Conservation (phyloP, 306 rosid genomes). For the Cyamopsis tetragonoloba region DNA sequence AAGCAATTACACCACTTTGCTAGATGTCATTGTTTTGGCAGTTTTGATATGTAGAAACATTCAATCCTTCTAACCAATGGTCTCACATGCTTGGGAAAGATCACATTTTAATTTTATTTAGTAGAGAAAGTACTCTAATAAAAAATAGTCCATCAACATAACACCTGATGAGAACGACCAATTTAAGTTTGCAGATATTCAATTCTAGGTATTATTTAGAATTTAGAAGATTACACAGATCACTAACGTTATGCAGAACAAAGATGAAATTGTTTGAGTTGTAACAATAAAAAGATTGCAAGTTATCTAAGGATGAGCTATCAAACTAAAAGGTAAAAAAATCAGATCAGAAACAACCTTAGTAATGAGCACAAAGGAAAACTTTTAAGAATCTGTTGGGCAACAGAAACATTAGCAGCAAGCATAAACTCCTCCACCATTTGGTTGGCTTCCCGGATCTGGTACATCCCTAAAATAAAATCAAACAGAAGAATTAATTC, state of each 20-base stretch:
- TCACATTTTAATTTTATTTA: too few species aligned
- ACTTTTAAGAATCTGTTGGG: constrained; percentile 75
- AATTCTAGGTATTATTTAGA: too few species aligned
- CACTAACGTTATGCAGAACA: too few species aligned
- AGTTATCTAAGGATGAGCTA: background rate
- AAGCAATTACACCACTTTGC: constrained; percentile 17
- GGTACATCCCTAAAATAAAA: constrained; percentile 80
- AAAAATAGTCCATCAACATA: too few species aligned
- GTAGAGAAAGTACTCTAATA: too few species aligned
- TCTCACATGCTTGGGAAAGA: background rate
- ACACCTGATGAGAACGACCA: too few species aligned
- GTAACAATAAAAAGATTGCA: background rate
- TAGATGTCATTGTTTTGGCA: background rate
- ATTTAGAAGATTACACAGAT: too few species aligned
- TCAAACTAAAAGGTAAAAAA: constrained; percentile 10
- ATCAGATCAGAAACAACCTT: constrained; percentile 47
- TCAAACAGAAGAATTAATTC: constrained; percentile 6
- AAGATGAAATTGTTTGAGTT: background rate
- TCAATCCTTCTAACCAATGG: constrained; percentile 3
- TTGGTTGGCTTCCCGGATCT: constrained; percentile 97
- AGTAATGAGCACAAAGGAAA: constrained; percentile 72
- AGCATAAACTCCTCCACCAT: constrained; percentile 99
- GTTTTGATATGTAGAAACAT: constrained; percentile 3
- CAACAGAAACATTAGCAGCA: constrained; percentile 95
- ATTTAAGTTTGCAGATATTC: too few species aligned